Conservation (phyloP, 163 green algal genomes). For the Chlamydomonas reinhardtii region DNA sequence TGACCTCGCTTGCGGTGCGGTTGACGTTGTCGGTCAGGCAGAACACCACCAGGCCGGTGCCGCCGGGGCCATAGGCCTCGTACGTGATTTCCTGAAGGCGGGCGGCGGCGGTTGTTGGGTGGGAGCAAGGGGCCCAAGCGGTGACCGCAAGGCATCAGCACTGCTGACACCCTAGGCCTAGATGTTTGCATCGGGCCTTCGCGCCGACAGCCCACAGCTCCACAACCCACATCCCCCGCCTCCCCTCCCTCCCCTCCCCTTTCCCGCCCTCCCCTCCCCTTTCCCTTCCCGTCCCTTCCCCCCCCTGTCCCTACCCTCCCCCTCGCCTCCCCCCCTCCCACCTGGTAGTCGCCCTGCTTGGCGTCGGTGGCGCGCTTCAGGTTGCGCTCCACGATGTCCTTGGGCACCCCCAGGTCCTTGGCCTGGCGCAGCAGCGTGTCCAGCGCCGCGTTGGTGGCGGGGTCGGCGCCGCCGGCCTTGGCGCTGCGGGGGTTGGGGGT, state of each 20-base stretch:
- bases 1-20: constrained; percentile 82
- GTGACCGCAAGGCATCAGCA: no score
- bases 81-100: constrained; percentile 60
- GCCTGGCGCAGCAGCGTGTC: constrained; percentile 64
- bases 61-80: constrained; percentile 80
- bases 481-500: constrained; percentile 47
- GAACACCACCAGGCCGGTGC: constrained; percentile 92
- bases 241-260: no score
- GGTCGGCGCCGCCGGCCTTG: constrained; percentile 69
- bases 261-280: not conserved
- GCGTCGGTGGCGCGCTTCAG: constrained; percentile 80
- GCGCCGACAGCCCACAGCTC: no score
- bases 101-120: not conserved
- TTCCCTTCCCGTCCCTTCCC: not conserved
- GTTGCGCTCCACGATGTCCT: constrained; percentile 87
- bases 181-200: no score
- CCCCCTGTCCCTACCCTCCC: not conserved
- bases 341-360: constrained; percentile 73
- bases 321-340: not conserved
- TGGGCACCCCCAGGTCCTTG: constrained; percentile 70
- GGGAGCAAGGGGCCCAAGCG: no score
- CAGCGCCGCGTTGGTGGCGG: constrained; percentile 63
- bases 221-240: no score
- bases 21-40: constrained; percentile 96
- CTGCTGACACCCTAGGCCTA: no score